phyloP scores from a whole-genome alignment of 345 rosid genomes.

The Boechera stricta region DNA sequence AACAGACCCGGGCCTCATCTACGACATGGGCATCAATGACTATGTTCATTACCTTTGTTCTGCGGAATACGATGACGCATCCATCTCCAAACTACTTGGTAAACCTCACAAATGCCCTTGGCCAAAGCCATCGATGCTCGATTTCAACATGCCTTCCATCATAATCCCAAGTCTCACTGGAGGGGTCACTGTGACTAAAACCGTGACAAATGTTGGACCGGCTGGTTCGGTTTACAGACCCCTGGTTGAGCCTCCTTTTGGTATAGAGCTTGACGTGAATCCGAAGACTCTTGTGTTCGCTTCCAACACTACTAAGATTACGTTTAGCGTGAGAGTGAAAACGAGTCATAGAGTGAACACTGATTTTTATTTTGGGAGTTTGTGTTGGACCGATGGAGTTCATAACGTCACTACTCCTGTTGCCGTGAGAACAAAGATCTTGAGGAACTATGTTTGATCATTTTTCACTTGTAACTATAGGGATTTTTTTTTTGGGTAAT shows the following conservation, averaged over 20 bases:
- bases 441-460: conserved; percentile 34
- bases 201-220: conserved; percentile 43
- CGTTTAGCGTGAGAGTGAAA: conserved; percentile 42
- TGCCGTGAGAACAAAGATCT: conserved; percentile 51
- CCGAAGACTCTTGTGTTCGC: conserved; percentile 46
- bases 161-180: conserved; percentile 55
- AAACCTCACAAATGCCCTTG: conserved; percentile 34
- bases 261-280: conserved; percentile 41
- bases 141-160: conserved; percentile 61
- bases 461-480: conserved; percentile 1
- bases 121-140: conserved; percentile 36
- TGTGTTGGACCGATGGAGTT: conserved; percentile 54
- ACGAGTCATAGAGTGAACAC: conserved; percentile 44
- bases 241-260: conserved; percentile 44
- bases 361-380: conserved; percentile 56
- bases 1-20: conserved; percentile 64
- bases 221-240: conserved; percentile 32
- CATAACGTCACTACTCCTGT: conserved; percentile 53
- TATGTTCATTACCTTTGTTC: conserved; percentile 64
- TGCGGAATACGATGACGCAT: conserved; percentile 52
- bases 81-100: conserved; percentile 50
- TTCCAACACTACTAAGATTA: conserved; percentile 27
- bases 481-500: neutral
- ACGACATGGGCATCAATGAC: conserved; percentile 58
- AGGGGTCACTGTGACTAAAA: conserved; percentile 33